Percentiles rank a stretch among this genome's conserved stretches.
Evolutionary conservation across 2,329 filamentous ascomycete genomes (phyloP).

Genomic region (Paraphoma sp.): DNA sequence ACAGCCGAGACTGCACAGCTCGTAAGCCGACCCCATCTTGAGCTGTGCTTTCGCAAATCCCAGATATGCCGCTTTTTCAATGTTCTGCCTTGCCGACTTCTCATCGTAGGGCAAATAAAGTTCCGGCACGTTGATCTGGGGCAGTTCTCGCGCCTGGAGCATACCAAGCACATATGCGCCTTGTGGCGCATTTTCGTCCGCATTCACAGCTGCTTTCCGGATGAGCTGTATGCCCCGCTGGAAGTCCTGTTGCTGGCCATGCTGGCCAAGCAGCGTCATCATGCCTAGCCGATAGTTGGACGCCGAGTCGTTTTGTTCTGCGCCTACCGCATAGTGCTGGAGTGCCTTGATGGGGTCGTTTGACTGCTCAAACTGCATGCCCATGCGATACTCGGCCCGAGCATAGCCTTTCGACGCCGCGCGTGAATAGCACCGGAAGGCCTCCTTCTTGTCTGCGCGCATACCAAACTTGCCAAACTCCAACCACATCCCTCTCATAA

Average conservation of each 20-base stretch:
- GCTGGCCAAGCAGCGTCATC: conserved; percentile 95
- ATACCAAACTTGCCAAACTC: conserved; percentile 97
- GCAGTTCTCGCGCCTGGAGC: conserved; percentile 87
- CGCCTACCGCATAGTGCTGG: conserved; percentile 85
- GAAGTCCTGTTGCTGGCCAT: conserved; percentile 85
- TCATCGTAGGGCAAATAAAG: conserved; percentile 74
- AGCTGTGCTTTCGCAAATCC: conserved; percentile 96
- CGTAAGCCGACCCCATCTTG: conserved; percentile 96
- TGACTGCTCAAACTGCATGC: conserved; percentile 96
- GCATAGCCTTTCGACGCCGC: conserved; percentile 88
- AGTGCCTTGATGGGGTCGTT: conserved; percentile 92
- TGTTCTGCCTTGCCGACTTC: conserved; percentile 78
- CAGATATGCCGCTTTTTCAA: conserved; percentile 94
- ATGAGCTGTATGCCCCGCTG: conserved; percentile 81
- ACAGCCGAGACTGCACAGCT: conserved; percentile 90
- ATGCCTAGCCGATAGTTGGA: conserved; percentile 88
- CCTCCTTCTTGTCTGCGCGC: conserved; percentile 91
- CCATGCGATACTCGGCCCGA: conserved; percentile 93
- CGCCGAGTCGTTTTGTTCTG: conserved; percentile 83
- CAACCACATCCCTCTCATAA: conserved; percentile 94
- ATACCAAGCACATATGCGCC: conserved; percentile 96
- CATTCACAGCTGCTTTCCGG: conserved; percentile 78
- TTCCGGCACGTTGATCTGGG: conserved; percentile 85
- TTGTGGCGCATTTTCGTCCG: conserved; percentile 96
- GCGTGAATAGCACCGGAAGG: conserved; percentile 83